Evolutionary conservation across 192 early-diverging fungal species (phyloP), one percentile per base, ranked within the genome.

Genomic region (Umbelopsis sp.): DNA sequence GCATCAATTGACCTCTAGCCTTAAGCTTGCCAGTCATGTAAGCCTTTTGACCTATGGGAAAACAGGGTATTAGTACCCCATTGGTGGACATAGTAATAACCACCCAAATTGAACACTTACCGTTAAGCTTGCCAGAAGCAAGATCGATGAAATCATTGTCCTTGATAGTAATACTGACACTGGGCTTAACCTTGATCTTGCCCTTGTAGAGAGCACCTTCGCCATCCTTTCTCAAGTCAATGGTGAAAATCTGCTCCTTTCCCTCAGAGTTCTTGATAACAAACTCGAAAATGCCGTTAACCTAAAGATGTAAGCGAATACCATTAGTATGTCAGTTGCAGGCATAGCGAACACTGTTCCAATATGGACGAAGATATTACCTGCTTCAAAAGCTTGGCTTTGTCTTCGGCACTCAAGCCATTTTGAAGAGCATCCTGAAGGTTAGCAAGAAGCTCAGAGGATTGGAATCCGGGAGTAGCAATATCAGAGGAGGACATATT

Each of bases 1-100:
- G 77, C 86, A 89, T 90, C 62, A 92, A 80, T 71, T 91, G 86
- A 72, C 91, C 91, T 81, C 90, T 92, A 52, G 87, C 78, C 83
- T 97, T 97, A 74, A 94, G 87, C 82, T 97, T 97, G 62, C 97
- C 94, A 43, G 85, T 75, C 95, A 96, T 95, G 80, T 95, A 97
- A 51, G 93, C 89, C 81, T 93, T 92, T 89, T 97, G 96, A 21
- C 92, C 79, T 80, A 73, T 45, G 25, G 25, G 11, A 44, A 59
- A 17, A 38, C 8, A 8, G 36, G 26, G 21, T 32, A 11, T 24
- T 17, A 65, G 49, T 66, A 38, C 26, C 8, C 25, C 3, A 49
- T 16, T 56, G 45, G 5, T 25, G 0, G 4, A 65, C 21, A 43
- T 45, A 65, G 20, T 9, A 73, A 29, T 36, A 11, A 44, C 5